Base-by-base conservation (phyloP, 169 alveolate species). In the Perkinsus olseni region DNA sequence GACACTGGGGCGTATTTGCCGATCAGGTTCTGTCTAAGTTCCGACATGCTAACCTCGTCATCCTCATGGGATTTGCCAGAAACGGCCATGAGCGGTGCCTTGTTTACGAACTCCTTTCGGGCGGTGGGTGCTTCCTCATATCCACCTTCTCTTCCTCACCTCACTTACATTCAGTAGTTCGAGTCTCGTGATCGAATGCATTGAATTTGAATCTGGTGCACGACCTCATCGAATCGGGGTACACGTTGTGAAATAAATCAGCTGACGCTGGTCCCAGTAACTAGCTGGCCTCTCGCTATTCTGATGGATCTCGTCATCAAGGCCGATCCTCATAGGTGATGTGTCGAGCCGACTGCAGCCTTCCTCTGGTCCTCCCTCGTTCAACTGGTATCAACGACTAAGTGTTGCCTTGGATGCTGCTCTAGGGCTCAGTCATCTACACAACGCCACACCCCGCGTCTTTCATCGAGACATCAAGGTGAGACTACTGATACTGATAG, bases 391-490 rank as follows among this genome's bases (percentile, higher is more conserved):
- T 31, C 93, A 39, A 34, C 94, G 96, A 38, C 93, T 94, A 10
- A 38, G 92, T 92, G 92, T 93, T 13, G 94, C 94, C 34, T 74
- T 93, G 36, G 95, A 94, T 51, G 92, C 96, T 1, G 94, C 95
- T 37, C 31, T 92, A 24, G 95, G 94, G 24, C 74, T 94, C 40
- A 91, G 93, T 3, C 95, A 94, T 92, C 93, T 93, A 8, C 93
- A 93, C 91, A 90, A 74, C 38, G 74, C 39, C 38, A 21, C 74
- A 31, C 92, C 92, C 38, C 74, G 50, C 24, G 95, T 93, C 24
- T 94, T 74, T 38, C 98, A 97, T 92, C 96, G 98, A 45, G 98
- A 97, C 95, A 96, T 97, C 74, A 97, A 97, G 50, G 50, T 40
- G 11, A 40, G 50, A 40, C 50, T 40, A n/a, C n/a, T n/a, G n/a